Percentiles rank a stretch among this genome's conserved stretches.
phyloP scores from a whole-genome alignment of 805 yeast genomes.

The Wickerhamiella parazyma region DNA sequence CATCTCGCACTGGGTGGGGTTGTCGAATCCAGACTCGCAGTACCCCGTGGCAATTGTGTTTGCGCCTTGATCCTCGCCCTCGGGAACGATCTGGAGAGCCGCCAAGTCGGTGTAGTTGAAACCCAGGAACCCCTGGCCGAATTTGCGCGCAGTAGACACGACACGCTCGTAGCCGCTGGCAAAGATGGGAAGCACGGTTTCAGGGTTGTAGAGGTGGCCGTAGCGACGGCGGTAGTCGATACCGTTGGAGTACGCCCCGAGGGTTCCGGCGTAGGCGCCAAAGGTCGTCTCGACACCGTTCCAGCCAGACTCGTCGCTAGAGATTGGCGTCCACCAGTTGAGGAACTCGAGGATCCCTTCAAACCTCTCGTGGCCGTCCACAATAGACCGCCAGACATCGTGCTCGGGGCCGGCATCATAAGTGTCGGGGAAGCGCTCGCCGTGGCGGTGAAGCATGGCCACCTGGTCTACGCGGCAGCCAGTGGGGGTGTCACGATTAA shows the following conservation, averaged over 20 bases:
- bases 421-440: constrained; percentile 42
- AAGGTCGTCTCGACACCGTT: constrained; percentile 41
- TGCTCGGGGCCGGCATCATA: constrained; percentile 10
- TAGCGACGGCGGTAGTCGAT: constrained; percentile 36
- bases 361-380: constrained; percentile 10
- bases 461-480: constrained; percentile 43
- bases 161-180: constrained; percentile 41
- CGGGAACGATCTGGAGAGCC: constrained; percentile 18
- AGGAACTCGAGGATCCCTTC: constrained; percentile 35
- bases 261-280: constrained; percentile 40
- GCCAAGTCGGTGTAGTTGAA: constrained; percentile 19
- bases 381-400: constrained; percentile 12
- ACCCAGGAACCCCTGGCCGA: constrained; percentile 22
- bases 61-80: constrained; percentile 18
- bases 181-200: constrained; percentile 35
- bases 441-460: constrained; percentile 40
- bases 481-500: constrained; percentile 38
- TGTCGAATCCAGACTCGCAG: constrained; percentile 10
- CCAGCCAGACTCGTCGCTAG: constrained; percentile 15
- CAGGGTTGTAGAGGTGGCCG: constrained; percentile 31
- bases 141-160: constrained; percentile 20
- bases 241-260: constrained; percentile 39
- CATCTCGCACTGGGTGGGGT: constrained; percentile 13
- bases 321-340: constrained; percentile 34
- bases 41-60: constrained; percentile 15